These are phyloP conservation scores for Tripterygium wilfordii DNA, from an alignment of 177 flowering plant species.

Conservation along the genomic window DNA sequence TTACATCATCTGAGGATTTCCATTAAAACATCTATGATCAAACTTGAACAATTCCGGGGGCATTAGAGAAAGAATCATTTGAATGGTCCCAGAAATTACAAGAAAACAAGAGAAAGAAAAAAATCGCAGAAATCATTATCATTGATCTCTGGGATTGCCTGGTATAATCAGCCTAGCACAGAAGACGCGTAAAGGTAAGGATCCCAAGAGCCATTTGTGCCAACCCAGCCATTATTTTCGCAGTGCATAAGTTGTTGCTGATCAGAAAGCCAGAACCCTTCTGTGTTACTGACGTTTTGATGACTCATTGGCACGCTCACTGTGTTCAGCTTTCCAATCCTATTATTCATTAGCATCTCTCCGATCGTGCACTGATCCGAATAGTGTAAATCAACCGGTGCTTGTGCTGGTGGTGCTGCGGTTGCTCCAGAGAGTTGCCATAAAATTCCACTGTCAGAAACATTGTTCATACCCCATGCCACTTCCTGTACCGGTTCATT, in stretches of 20 bases:
- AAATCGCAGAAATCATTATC: too few relatives aligned
- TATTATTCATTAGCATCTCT: not conserved
- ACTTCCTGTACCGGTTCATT: not conserved
- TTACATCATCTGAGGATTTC: too few relatives aligned
- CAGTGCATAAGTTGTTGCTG: conserved; percentile 12
- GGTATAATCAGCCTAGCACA: conserved; percentile 12
- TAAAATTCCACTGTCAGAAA: not conserved
- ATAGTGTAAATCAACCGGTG: not conserved
- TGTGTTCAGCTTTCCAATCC: not conserved
- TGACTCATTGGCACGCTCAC: conserved; percentile 2
- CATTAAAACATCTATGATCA: too few relatives aligned
- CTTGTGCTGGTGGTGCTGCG: not conserved
- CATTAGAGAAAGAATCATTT: too few relatives aligned
- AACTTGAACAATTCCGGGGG: too few relatives aligned
- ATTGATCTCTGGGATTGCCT: too few relatives aligned
- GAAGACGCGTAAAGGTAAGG: conserved; percentile 19
- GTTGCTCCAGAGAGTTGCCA: conserved; percentile 8
- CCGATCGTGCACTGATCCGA: not conserved
- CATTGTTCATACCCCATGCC: conserved; percentile 10
- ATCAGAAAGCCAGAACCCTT: conserved; percentile 8
- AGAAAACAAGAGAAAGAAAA: too few relatives aligned
- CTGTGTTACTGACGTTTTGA: not conserved
- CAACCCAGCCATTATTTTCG: conserved; percentile 9
- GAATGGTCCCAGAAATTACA: too few relatives aligned
- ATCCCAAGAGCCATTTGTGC: conserved; percentile 17